Evolutionary conservation across 2,329 filamentous ascomycete species (phyloP), one percentile per base, ranked within the genome.

Genomic region (Ascochyta viciae-villosae): DNA sequence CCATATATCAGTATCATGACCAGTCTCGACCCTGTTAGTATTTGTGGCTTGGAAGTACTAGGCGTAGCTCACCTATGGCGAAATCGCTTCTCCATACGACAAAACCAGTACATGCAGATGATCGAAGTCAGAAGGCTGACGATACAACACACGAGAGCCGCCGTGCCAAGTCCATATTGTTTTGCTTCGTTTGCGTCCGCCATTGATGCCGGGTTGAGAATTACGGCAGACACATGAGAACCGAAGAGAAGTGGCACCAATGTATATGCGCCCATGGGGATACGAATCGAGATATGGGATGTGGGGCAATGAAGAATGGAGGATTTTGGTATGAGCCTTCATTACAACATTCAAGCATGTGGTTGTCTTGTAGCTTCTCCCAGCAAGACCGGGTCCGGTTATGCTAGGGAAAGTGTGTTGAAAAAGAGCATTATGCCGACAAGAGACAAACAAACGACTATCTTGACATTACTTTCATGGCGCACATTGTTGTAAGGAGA

Each of bases 1-100:
- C 88, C 89, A 58, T 87, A 82, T 42, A 94, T 87, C 13, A 93
- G 79, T 35, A 92, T 75, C 81, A 93, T 86, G 54, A 94, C 88
- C 50, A 94, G 81, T 60, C 89, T 91, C 24, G 4, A 19, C 9
- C n/a, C 6, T 34, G 13, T 56, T 15, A 50, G 3, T 8, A 1
- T 10, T 15, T 16, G 16, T 37, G n/a, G 16, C 2, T 13, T 16
- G 16, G 13, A 50, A 39, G 24, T 13, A 37, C 27, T 16, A 15
- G 9, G 6, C 5, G 5, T 27, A 33, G 60, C 84, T 77, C 77
- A 88, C 87, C 88, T 86, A 71, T 92, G 89, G 41, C 90, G 85
- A 72, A 92, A 93, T 60, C 83, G 87, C 67, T 89, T 83, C 62
- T 85, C 83, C 88, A 92, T 92, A 59, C 85, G 82, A 54, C 85